These are phyloP conservation scores for Fraxinus angustifolia DNA, from an alignment of 305 asterid species.

Conservation along the genomic window DNA sequence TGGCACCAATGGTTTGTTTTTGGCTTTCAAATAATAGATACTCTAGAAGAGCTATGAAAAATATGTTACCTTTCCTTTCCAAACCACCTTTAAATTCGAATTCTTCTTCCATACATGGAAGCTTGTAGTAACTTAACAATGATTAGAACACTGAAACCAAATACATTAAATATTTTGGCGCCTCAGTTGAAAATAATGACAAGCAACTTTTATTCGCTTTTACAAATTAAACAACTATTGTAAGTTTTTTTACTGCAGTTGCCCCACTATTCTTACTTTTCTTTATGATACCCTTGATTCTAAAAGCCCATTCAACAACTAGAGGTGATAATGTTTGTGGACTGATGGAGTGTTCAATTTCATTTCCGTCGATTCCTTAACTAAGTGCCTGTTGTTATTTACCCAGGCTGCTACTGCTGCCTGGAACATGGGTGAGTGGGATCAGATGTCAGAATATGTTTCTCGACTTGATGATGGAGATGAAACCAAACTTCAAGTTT, in stretches of 20 bases:
- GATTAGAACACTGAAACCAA: slow-evolving; percentile 3
- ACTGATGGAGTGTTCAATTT: not conserved
- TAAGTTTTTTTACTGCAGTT: not conserved
- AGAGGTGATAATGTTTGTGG: slow-evolving; percentile 6
- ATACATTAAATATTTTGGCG: not conserved
- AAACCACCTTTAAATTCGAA: not conserved
- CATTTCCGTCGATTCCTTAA: slow-evolving; percentile 9
- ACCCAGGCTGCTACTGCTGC: slow-evolving; percentile 95
- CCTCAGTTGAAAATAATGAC: not conserved
- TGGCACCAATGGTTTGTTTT: slow-evolving; percentile 89
- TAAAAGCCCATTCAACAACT: not conserved
- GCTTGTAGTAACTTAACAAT: not conserved
- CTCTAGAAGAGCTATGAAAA: not conserved
- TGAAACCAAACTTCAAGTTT: slow-evolving; percentile 81
- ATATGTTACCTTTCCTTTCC: slow-evolving; percentile 4
- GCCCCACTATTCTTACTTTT: not conserved
- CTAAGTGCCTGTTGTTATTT: slow-evolving; percentile 20
- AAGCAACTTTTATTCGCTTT: not conserved
- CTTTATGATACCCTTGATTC: not conserved
- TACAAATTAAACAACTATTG: not conserved
- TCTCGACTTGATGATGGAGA: slow-evolving; percentile 97
- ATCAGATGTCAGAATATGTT: slow-evolving; percentile 98
- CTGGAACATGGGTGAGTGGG: slow-evolving; percentile 99
- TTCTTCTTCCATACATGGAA: not conserved
- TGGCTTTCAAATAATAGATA: slow-evolving; percentile 17